A percentile compares a stretch with the other conserved stretches of the same genome.
Evolutionary conservation across 768 basidiomycete genomes (phyloP).

Genomic region (Udeniomyces megalosporus): DNA sequence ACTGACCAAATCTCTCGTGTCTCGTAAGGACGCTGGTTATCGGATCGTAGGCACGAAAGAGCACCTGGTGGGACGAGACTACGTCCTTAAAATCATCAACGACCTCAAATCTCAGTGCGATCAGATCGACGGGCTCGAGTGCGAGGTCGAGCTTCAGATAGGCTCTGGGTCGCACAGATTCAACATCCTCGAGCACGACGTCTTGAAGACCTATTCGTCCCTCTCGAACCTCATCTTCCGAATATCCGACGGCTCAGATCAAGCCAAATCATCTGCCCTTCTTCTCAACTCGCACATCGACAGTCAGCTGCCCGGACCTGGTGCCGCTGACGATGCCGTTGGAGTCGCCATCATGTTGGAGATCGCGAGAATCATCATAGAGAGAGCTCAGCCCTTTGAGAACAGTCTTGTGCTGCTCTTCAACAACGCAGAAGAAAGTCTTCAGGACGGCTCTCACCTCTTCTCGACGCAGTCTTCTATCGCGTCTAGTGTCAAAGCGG

Average conservation of each 20-base stretch:
- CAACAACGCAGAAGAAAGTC: constrained; percentile 13
- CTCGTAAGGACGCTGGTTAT: not conserved
- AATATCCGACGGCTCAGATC: not conserved
- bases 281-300: constrained; percentile 16
- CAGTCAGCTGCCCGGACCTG: constrained; percentile 1
- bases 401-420: not conserved
- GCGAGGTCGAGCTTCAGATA: constrained; percentile 7
- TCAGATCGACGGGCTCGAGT: not conserved
- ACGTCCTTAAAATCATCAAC: not conserved
- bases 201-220: constrained; percentile 14
- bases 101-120: not conserved
- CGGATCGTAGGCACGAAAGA: constrained; percentile 9
- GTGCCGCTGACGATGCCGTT: constrained; percentile 10
- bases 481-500: not conserved
- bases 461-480: constrained; percentile 10
- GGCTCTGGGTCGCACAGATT: constrained; percentile 8
- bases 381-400: not conserved
- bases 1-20: not conserved
- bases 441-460: constrained; percentile 10
- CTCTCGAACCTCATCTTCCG: constrained; percentile 13
- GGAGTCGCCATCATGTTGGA: constrained; percentile 12
- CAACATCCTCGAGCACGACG: constrained; percentile 12
- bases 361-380: constrained; percentile 3
- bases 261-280: not conserved
- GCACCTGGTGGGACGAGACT: constrained; percentile 11